phyloP scores from a whole-genome alignment of 441 rosid genomes.

The Pelargonium australe region DNA sequence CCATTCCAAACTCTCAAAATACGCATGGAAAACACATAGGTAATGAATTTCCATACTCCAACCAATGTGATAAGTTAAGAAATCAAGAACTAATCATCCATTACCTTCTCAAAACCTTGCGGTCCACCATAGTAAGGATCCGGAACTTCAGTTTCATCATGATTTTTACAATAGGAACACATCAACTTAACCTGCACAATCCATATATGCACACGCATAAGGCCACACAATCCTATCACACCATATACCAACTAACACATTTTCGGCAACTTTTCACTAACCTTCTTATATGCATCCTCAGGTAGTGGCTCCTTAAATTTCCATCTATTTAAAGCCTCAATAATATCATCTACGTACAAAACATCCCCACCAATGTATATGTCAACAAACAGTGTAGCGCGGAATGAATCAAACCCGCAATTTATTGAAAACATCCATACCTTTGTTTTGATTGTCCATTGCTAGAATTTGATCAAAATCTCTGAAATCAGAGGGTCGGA shows the following conservation, averaged over 20 bases:
- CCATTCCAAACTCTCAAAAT: too few relatives aligned
- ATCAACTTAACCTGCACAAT: slow-evolving; percentile 54
- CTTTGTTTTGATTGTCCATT: slow-evolving; percentile 75
- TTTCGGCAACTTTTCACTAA: slow-evolving; percentile 15
- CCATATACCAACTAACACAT: background rate
- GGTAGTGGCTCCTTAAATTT: slow-evolving; percentile 59
- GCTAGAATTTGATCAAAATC: slow-evolving; percentile 85
- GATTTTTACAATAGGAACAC: slow-evolving; percentile 75
- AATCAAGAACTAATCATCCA: background rate
- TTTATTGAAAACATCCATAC: slow-evolving; percentile 21
- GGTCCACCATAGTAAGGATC: slow-evolving; percentile 78
- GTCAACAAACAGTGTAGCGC: too few relatives aligned
- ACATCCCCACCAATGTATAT: background rate
- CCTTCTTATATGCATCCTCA: slow-evolving; percentile 78
- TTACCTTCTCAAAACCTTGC: slow-evolving; percentile 76
- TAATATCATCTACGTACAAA: slow-evolving; percentile 55
- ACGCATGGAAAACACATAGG: too few relatives aligned
- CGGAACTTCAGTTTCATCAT: slow-evolving; percentile 60
- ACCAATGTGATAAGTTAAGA: too few relatives aligned
- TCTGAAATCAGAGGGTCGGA: slow-evolving; percentile 62
- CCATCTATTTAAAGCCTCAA: slow-evolving; percentile 69
- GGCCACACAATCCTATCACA: background rate
- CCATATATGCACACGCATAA: slow-evolving; percentile 1
- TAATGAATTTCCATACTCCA: too few relatives aligned
- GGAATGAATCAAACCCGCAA: slow-evolving; percentile 11